Percentiles rank a stretch among this genome's conserved stretches.
These are phyloP conservation scores for Kwoniella dendrophila DNA, from an alignment of 768 basidiomycete genomes.

Conservation along the genomic window DNA sequence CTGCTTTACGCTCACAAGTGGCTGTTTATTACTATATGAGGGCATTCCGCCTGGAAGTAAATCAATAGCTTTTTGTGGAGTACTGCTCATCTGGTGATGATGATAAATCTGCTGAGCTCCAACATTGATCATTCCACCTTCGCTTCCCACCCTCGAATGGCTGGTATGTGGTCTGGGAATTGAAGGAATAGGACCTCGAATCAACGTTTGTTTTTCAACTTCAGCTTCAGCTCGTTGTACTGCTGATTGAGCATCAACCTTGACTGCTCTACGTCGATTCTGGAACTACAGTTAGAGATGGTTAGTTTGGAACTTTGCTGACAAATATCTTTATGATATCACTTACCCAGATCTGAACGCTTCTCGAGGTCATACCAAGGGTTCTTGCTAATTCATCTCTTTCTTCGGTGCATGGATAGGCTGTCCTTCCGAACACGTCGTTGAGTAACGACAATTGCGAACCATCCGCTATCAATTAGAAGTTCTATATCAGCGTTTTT, in stretches of 20 bases:
- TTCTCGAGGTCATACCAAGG: conserved; percentile 46
- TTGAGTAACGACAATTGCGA: conserved; percentile 30
- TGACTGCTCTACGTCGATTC: conserved; percentile 41
- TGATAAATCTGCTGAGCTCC: no score
- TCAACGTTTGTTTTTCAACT: conserved; percentile 4
- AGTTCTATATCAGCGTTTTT: not conserved
- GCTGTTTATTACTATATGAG: not conserved
- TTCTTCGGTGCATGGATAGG: conserved; percentile 43
- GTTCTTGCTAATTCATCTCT: conserved; percentile 30
- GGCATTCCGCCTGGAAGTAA: not conserved
- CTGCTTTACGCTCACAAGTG: conserved; percentile 5
- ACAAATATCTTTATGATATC: not conserved
- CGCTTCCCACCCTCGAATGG: conserved; percentile 1
- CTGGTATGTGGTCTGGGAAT: not conserved
- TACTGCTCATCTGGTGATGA: no score
- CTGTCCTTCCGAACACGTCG: conserved; percentile 32
- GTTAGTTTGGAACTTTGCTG: not conserved
- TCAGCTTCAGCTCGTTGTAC: conserved; percentile 31
- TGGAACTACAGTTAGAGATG: conserved; percentile 36
- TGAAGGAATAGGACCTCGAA: conserved; percentile 2
- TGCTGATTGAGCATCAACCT: conserved; percentile 41
- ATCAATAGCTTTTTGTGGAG: no score
- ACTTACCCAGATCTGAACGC: conserved; percentile 50
- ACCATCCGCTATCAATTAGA: conserved; percentile 34
- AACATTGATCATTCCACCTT: not conserved